These are phyloP conservation scores for Sporothrix brunneoviolacea DNA, from an alignment of 2,329 filamentous ascomycete species.

Conservation along the genomic window DNA sequence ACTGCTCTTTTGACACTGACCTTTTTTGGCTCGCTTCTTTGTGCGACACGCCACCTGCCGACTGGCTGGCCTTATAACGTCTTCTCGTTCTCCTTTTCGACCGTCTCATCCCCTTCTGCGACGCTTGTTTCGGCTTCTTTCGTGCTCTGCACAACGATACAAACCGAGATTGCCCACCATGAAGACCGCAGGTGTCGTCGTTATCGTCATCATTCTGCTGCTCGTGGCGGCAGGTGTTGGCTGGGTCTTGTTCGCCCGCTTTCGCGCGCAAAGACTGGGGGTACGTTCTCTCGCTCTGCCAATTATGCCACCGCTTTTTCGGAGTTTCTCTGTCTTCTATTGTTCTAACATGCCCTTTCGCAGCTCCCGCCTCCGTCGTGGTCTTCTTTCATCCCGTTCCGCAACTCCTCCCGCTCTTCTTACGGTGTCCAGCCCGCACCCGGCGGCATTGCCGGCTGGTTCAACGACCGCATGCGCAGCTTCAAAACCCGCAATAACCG, in stretches of 20 bases:
- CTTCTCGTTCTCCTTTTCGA: not conserved
- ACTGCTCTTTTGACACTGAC: not conserved
- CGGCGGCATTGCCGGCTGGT: slow-evolving; percentile 64
- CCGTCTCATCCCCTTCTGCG: not conserved
- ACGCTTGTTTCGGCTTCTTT: not conserved
- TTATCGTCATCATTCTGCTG: slow-evolving; percentile 65
- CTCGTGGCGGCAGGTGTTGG: slow-evolving; percentile 49
- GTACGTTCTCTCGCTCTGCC: slow-evolving; percentile 35
- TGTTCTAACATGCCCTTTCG: not conserved
- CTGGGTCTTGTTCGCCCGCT: slow-evolving; percentile 66
- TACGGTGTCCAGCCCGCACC: slow-evolving; percentile 48
- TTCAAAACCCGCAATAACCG: slow-evolving; percentile 57
- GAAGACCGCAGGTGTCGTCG: slow-evolving; percentile 58
- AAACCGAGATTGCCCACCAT: slow-evolving; percentile 32
- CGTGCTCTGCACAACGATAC: not conserved
- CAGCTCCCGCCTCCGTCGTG: slow-evolving; percentile 64
- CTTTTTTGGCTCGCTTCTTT: not conserved
- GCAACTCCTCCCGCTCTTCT: slow-evolving; percentile 37
- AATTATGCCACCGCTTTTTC: slow-evolving; percentile 1
- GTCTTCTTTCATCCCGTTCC: slow-evolving; percentile 66
- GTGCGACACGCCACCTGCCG: not conserved
- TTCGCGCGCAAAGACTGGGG: slow-evolving; percentile 66
- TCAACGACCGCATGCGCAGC: slow-evolving; percentile 57
- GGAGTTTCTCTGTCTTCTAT: not conserved
- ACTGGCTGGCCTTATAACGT: not conserved